Conservation (phyloP, 2,329 filamentous ascomycete genomes). For the Aspergillaceae sp. region DNA sequence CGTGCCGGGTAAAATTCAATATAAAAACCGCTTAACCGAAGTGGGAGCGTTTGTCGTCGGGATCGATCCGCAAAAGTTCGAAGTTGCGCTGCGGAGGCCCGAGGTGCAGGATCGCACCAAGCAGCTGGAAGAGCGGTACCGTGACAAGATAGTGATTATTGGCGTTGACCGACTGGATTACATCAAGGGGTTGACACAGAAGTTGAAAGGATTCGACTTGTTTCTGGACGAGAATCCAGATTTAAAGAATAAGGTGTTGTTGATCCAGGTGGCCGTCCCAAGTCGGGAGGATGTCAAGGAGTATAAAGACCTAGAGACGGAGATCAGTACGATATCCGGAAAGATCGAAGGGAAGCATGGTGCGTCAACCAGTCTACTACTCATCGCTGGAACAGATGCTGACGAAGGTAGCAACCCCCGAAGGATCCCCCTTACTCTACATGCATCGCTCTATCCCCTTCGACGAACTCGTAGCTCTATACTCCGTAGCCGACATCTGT, state of each 20-base stretch:
- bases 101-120: constrained; percentile 74
- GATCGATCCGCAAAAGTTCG: constrained; percentile 90
- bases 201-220: constrained; percentile 82
- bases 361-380: constrained; percentile 16
- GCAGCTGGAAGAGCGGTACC: constrained; percentile 70
- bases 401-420: constrained; percentile 58
- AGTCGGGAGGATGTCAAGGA: constrained; percentile 80
- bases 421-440: constrained; percentile 95
- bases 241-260: constrained; percentile 84
- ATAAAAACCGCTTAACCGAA: constrained; percentile 69
- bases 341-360: constrained; percentile 89
- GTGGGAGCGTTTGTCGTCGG: constrained; percentile 91
- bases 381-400: too few species aligned
- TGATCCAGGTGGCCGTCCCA: constrained; percentile 89
- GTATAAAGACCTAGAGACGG: constrained; percentile 83
- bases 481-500: constrained; percentile 79
- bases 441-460: constrained; percentile 91
- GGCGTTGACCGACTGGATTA: constrained; percentile 92
- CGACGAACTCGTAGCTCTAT: constrained; percentile 85
- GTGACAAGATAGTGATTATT: constrained; percentile 82
- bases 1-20: constrained; percentile 79
- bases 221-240: constrained; percentile 89
- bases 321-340: constrained; percentile 85
- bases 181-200: constrained; percentile 93
- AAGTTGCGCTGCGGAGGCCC: constrained; percentile 66